Evolutionary conservation across 768 basidiomycete genomes (phyloP), one percentile per base, ranked within the genome.

Genomic region (Pleurotus tuoliensis): DNA sequence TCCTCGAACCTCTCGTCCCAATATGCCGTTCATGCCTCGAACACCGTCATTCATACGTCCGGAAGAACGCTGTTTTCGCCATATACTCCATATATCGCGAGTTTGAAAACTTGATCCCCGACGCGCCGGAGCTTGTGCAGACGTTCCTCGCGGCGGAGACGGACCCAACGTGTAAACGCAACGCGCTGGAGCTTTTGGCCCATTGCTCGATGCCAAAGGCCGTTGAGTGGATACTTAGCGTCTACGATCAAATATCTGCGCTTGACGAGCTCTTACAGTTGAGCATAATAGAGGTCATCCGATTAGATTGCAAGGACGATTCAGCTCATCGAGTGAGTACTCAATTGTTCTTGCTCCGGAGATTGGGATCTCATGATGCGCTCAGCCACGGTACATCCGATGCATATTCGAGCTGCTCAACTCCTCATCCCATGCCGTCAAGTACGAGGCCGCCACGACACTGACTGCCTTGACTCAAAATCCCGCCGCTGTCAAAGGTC

Each of bases 51-150:
- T 92, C 92, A 2, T 99, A 94, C 69, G 97, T 98, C 55, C 88
- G 97, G 65, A 98, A 98, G 77, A 96, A 98, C 67, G 97, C 97
- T 24, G 94, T 98, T 37, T 97, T 99, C 69, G 93, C 97, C 27
- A 80, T 97, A 43, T 95, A 90, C 71, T 86, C 93, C 55, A 96
- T 98, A 73, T 94, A 93, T 73, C 90, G 92, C 70, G 85, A 91
- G 73, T 93, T 94, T 64, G 95, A 98, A 67, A 79, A 92, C 69
- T 88, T 99, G 65, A 92, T 98, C 48, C 95, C 95, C 7, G 95
- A 99, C 67, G 96, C 92, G 0, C 89, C 97, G 1, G 96, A 98
- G 69, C 83, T 98, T 67, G 88, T 98, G 70, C 86, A 92, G 64
- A 95, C 94, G 3, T 98, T 98, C 84, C 85, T 98, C 56, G 88